Base-by-base conservation (phyloP, 148 eudicot genomes). In the Rhododendron mucronatum region DNA sequence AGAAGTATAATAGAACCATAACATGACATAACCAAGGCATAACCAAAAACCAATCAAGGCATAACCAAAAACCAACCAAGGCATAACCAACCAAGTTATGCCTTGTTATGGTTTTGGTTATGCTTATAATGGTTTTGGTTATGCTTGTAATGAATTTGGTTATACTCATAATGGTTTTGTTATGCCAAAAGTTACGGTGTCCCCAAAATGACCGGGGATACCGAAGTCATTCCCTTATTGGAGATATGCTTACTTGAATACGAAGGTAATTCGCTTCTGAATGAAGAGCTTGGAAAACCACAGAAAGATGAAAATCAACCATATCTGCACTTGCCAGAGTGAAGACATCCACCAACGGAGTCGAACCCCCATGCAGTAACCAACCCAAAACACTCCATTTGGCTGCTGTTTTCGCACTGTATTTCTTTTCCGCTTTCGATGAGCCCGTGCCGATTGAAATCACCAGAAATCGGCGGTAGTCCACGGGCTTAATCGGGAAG, bases 161-260 rank as follows among this genome's bases (percentile, higher is more conserved):
- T n/a, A n/a, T n/a, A n/a, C n/a, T n/a, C n/a, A n/a, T n/a, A n/a
- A n/a, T n/a, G n/a, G n/a, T n/a, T n/a, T n/a, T n/a, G n/a, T n/a
- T n/a, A n/a, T n/a, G n/a, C n/a, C n/a, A n/a, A n/a, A n/a, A n/a
- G n/a, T n/a, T n/a, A n/a, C n/a, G n/a, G n/a, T n/a, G n/a, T n/a
- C n/a, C n/a, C n/a, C n/a, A n/a, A n/a, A n/a, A n/a, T n/a, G n/a
- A n/a, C n/a, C n/a, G n/a, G n/a, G n/a, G n/a, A n/a, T n/a, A n/a
- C n/a, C n/a, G n/a, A n/a, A n/a, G n/a, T n/a, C n/a, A n/a, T n/a
- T n/a, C n/a, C n/a, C n/a, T n/a, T n/a, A n/a, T n/a, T n/a, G n/a
- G n/a, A n/a, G n/a, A n/a, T n/a, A n/a, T n/a, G n/a, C 55, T 80
- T 53, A 84, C 89, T 51, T 87, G 86, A 84, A 87, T 87, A 15